Evolutionary conservation across 83 land plant genomes (phyloP).

Genomic region (Picea abies): DNA sequence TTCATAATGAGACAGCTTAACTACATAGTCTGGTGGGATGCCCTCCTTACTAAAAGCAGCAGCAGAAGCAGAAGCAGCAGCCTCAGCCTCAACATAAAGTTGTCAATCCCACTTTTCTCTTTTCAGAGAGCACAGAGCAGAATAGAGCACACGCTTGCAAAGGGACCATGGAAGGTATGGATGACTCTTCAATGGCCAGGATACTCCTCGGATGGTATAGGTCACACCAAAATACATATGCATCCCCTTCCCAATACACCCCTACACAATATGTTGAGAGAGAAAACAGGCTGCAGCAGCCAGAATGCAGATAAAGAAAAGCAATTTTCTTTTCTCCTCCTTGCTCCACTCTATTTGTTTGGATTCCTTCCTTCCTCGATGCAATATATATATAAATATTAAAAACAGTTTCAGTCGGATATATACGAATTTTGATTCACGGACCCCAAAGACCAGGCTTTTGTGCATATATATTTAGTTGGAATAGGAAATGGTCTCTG

Average conservation of each 20-base stretch:
- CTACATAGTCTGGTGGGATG: neutral
- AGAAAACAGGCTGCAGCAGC: neutral
- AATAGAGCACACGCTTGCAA: slow-evolving; percentile 4
- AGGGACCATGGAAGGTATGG: neutral
- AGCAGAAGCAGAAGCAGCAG: neutral
- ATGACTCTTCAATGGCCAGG: neutral
- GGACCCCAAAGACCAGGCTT: too few species aligned
- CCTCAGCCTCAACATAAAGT: neutral
- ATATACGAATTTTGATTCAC: too few species aligned
- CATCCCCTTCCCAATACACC: neutral
- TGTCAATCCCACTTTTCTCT: neutral
- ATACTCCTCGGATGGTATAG: neutral
- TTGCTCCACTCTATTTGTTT: neutral
- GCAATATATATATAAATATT: neutral
- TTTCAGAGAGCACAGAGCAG: slow-evolving; percentile 4
- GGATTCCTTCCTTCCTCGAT: neutral
- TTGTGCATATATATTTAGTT: too few species aligned
- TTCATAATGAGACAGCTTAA: neutral
- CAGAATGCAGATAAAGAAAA: neutral
- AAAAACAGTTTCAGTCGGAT: too few species aligned
- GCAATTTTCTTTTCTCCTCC: neutral
- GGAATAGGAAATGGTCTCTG: too few species aligned
- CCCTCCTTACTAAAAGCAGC: neutral
- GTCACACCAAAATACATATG: neutral
- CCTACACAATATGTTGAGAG: neutral